Evolutionary conservation across 805 yeast genomes (phyloP).

Genomic region (Wickerhamomyces canadensis): DNA sequence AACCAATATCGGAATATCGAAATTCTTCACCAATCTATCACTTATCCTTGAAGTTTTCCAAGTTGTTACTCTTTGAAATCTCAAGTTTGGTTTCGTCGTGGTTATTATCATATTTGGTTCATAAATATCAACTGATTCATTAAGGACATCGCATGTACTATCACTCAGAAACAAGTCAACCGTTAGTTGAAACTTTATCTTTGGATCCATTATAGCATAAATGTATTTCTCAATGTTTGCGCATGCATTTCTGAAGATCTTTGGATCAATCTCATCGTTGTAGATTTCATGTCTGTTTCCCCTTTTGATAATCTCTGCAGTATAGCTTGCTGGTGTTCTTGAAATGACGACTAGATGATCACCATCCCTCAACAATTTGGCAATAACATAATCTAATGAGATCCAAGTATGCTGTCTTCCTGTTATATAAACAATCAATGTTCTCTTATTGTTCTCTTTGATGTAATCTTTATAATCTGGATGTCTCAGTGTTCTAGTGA

Average conservation of each 20-base stretch:
- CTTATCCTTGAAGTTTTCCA: conserved; percentile 61
- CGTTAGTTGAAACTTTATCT: conserved; percentile 40
- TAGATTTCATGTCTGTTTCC: neutral
- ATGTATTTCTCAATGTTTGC: conserved; percentile 32
- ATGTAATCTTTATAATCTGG: conserved; percentile 1
- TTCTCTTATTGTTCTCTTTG: conserved; percentile 31
- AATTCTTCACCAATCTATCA: conserved; percentile 58
- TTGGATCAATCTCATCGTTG: conserved; percentile 3
- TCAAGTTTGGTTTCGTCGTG: conserved; percentile 44
- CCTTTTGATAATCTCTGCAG: conserved; percentile 2
- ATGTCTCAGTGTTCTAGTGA: conserved; percentile 5
- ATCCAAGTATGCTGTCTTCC: conserved; percentile 83
- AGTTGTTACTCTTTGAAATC: conserved; percentile 43
- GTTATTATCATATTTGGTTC: conserved; percentile 54
- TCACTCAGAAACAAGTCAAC: conserved; percentile 56
- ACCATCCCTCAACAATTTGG: conserved; percentile 50
- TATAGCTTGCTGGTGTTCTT: conserved; percentile 30
- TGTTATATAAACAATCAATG: conserved; percentile 56
- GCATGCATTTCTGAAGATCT: conserved; percentile 1
- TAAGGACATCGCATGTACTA: conserved; percentile 47
- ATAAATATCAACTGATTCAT: conserved; percentile 55
- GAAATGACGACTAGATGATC: conserved; percentile 64
- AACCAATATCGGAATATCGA: conserved; percentile 60
- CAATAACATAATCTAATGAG: conserved; percentile 65
- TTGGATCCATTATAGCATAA: conserved; percentile 15